phyloP scores from a whole-genome alignment of 352 stramenopile species.

The Phytophthora ohioensis region DNA sequence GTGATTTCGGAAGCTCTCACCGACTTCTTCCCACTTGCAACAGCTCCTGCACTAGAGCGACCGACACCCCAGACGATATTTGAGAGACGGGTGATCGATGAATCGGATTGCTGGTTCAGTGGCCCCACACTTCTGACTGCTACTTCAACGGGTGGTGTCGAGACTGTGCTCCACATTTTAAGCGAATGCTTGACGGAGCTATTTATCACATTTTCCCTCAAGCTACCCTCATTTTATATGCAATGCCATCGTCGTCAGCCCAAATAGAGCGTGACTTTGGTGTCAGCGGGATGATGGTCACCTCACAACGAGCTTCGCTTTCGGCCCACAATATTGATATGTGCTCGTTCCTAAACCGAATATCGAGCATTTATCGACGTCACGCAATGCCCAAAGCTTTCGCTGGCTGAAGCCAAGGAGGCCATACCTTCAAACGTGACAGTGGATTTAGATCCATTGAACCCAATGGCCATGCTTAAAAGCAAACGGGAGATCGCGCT shows the following conservation, averaged over 20 bases:
- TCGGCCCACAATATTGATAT: conserved; percentile 8
- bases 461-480: conserved; percentile 7
- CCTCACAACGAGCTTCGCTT: neutral
- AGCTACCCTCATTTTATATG: neutral
- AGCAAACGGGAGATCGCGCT: conserved; percentile 10
- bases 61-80: neutral
- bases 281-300: neutral
- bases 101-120: neutral
- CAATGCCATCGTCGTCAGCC: neutral
- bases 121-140: neutral
- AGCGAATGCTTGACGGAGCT: neutral
- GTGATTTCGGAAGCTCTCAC: neutral
- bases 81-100: neutral
- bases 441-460: conserved; percentile 10
- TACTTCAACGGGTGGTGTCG: neutral
- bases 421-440: conserved; percentile 3
- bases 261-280: conserved; percentile 18
- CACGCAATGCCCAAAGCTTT: neutral
- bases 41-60: neutral
- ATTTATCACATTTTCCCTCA: neutral
- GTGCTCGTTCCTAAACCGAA: conserved; percentile 5
- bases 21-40: neutral
- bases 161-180: conserved; percentile 1
- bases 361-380: neutral
- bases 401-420: neutral